Evolutionary conservation across 164 flowering plant genomes (phyloP).

Genomic region (Aristolochia californica): DNA sequence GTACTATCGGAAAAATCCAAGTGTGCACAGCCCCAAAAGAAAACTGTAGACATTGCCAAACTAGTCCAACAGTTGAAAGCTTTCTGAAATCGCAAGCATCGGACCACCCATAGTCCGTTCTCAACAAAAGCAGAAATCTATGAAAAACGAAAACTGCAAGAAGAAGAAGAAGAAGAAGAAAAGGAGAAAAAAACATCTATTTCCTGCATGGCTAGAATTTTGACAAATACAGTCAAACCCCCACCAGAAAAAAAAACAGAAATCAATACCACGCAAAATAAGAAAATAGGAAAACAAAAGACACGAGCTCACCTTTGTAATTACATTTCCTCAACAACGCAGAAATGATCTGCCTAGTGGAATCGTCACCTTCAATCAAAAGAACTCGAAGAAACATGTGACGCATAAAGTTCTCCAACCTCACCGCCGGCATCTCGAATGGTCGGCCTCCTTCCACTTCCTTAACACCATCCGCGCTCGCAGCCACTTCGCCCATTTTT

Average conservation of each 20-base stretch:
- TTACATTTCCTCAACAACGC: conserved; percentile 77
- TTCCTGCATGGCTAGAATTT: not conserved
- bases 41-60: too few relatives aligned
- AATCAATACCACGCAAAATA: not conserved
- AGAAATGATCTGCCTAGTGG: conserved; percentile 69
- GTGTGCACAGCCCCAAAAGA: too few relatives aligned
- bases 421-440: conserved; percentile 15
- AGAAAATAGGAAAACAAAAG: not conserved
- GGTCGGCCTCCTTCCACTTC: conserved; percentile 9
- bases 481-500: not conserved
- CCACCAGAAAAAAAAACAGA: not conserved
- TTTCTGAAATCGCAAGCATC: too few relatives aligned
- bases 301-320: conserved; percentile 44
- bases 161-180: not conserved
- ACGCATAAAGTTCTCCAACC: conserved; percentile 59
- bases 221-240: too few relatives aligned
- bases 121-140: not conserved
- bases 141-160: not conserved
- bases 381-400: conserved; percentile 46
- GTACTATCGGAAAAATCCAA: too few relatives aligned
- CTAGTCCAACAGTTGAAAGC: too few relatives aligned
- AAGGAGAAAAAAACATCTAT: not conserved
- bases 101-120: too few relatives aligned
- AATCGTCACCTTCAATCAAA: conserved; percentile 81
- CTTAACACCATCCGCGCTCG: conserved; percentile 9